Conservation (phyloP, 1,139 yeast genomes). For the Scheffersomyces cryptocercus region DNA sequence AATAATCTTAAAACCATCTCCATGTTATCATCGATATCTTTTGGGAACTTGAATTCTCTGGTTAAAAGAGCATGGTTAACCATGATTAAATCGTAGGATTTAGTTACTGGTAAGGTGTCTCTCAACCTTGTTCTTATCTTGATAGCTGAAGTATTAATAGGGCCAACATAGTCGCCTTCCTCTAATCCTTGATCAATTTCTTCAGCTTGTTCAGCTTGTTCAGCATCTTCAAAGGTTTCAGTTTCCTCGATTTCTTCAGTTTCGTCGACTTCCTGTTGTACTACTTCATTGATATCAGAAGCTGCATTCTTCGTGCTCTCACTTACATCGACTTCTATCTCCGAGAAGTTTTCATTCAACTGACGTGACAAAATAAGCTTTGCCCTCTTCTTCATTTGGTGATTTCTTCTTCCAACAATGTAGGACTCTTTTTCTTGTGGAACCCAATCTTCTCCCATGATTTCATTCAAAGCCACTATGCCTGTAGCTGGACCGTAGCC, state of each 20-base stretch:
- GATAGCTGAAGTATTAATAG: slow-evolving; percentile 58
- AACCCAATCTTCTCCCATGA: slow-evolving; percentile 63
- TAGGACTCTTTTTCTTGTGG: slow-evolving; percentile 73
- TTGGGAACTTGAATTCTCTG: slow-evolving; percentile 61
- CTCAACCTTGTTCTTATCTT: slow-evolving; percentile 54
- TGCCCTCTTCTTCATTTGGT: slow-evolving; percentile 78
- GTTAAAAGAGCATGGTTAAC: slow-evolving; percentile 77
- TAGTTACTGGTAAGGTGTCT: slow-evolving; percentile 48
- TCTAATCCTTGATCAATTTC: slow-evolving; percentile 19
- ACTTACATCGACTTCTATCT: slow-evolving; percentile 14
- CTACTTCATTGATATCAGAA: slow-evolving; percentile 11
- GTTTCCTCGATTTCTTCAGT: slow-evolving; percentile 5
- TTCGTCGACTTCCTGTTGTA: slow-evolving; percentile 11
- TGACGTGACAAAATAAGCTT: slow-evolving; percentile 75
- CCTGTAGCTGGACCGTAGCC: slow-evolving; percentile 96
- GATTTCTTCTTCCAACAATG: slow-evolving; percentile 61
- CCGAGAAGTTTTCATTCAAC: slow-evolving; percentile 44
- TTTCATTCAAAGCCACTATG: slow-evolving; percentile 80
- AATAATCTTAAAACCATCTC: slow-evolving; percentile 60
- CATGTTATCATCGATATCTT: slow-evolving; percentile 71
- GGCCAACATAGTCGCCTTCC: slow-evolving; percentile 46
- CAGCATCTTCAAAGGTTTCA: slow-evolving; percentile 13
- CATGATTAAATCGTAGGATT: slow-evolving; percentile 77
- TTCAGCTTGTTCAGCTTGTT: slow-evolving; percentile 1
- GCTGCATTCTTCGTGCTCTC: slow-evolving; percentile 16